A percentile compares a stretch with the other conserved stretches of the same genome.
Evolutionary conservation across 495 filamentous ascomycete genomes (phyloP).

Genomic region (Neurospora pannonica): DNA sequence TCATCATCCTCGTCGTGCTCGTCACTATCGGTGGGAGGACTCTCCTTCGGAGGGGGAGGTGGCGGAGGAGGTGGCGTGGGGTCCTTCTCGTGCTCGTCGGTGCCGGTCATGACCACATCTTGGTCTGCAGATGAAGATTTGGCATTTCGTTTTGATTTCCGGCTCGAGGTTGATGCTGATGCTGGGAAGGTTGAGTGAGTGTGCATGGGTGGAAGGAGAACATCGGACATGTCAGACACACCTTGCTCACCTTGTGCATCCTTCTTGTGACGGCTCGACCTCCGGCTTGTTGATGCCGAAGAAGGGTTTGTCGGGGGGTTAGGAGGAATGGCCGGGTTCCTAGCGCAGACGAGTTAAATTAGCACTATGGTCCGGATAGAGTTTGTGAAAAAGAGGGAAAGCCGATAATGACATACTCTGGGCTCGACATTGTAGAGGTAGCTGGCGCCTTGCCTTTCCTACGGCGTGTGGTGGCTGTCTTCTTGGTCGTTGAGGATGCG

Average conservation of each 20-base stretch:
- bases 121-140: conserved; percentile 40
- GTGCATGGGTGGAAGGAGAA: neutral
- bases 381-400: neutral
- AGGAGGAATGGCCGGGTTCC: conserved; percentile 26
- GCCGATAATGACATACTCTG: conserved; percentile 47
- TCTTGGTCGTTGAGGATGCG: conserved; percentile 17
- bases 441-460: conserved; percentile 50
- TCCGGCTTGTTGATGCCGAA: conserved; percentile 52
- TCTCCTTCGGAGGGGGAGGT: conserved; percentile 35
- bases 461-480: conserved; percentile 40
- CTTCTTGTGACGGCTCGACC: conserved; percentile 59
- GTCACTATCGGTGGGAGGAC: conserved; percentile 40
- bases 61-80: conserved; percentile 30
- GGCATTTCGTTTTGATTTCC: conserved; percentile 43
- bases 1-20: conserved; percentile 41
- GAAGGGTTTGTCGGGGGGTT: conserved; percentile 21
- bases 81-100: conserved; percentile 55
- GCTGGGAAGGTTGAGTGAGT: conserved; percentile 11
- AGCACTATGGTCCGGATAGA: conserved; percentile 2
- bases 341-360: conserved; percentile 5
- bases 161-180: conserved; percentile 29
- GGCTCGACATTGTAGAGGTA: conserved; percentile 65
- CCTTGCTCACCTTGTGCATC: conserved; percentile 29
- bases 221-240: conserved; percentile 6
- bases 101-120: conserved; percentile 45